A percentile compares a stretch with the other conserved stretches of the same genome.
Conservation (phyloP, 768 basidiomycete genomes). For the Udeniomyces megalosporus region DNA sequence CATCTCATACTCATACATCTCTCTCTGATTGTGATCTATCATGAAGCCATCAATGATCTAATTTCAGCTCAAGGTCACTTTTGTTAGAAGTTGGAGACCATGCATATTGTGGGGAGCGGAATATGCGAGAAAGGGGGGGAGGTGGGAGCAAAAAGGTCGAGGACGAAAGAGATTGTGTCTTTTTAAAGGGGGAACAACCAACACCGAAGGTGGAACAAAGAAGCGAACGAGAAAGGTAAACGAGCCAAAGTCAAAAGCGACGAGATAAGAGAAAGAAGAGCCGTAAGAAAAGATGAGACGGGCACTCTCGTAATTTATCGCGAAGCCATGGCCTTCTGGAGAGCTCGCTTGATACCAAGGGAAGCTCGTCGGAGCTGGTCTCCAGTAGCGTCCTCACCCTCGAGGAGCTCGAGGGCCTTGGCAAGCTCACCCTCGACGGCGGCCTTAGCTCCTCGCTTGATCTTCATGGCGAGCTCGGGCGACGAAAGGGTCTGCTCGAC, state of each 20-base stretch:
- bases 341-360: constrained; percentile 82
- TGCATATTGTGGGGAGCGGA: too few relatives aligned
- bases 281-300: neutral
- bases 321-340: constrained; percentile 68
- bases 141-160: too few relatives aligned
- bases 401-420: constrained; percentile 92
- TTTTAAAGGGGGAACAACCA: too few relatives aligned
- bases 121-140: too few relatives aligned
- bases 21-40: too few relatives aligned
- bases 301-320: neutral
- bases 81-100: too few relatives aligned
- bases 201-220: neutral
- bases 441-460: constrained; percentile 87
- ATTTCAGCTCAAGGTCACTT: too few relatives aligned
- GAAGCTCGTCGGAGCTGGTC: constrained; percentile 96
- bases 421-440: constrained; percentile 97
- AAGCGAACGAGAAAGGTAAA: neutral
- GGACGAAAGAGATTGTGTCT: too few relatives aligned
- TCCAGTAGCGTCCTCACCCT: constrained; percentile 82
- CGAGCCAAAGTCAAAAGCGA: neutral
- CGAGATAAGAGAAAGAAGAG: neutral
- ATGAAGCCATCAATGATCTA: too few relatives aligned
- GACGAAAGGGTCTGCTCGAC: constrained; percentile 92
- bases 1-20: too few relatives aligned
- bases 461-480: constrained; percentile 93